Evolutionary conservation across 805 yeast genomes (phyloP).

Genomic region (Ogataea wickerhamii): DNA sequence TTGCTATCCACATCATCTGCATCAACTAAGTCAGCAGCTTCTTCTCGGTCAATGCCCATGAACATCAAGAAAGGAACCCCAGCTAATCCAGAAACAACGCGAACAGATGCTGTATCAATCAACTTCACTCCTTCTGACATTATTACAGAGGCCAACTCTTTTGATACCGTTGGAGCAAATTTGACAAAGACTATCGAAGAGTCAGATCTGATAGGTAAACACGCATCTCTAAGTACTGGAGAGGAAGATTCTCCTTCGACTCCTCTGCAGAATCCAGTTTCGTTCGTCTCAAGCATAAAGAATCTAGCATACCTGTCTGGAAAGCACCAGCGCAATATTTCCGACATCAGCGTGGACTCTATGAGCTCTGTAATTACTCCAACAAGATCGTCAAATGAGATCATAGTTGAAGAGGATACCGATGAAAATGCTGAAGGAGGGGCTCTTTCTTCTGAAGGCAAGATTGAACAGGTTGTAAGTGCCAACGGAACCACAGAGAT

Average conservation of each 20-base stretch:
- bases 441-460: slow-evolving; percentile 10
- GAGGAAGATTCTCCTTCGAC: slow-evolving; percentile 19
- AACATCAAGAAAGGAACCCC: slow-evolving; percentile 38
- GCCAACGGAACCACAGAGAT: slow-evolving; percentile 28
- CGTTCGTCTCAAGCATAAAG: slow-evolving; percentile 23
- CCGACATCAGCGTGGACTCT: slow-evolving; percentile 20
- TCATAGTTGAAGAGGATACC: slow-evolving; percentile 9
- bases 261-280: slow-evolving; percentile 11
- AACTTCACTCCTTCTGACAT: slow-evolving; percentile 14
- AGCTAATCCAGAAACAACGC: slow-evolving; percentile 50
- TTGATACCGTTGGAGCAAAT: slow-evolving; percentile 10
- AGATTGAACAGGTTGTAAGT: slow-evolving; percentile 17
- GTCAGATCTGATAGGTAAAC: slow-evolving; percentile 1
- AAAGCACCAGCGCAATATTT: slow-evolving; percentile 18
- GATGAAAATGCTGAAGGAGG: slow-evolving; percentile 5
- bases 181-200: slow-evolving; percentile 13
- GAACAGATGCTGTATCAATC: slow-evolving; percentile 44
- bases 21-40: slow-evolving; percentile 19
- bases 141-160: slow-evolving; percentile 7
- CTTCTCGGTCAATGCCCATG: slow-evolving; percentile 23
- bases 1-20: slow-evolving; percentile 21
- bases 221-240: slow-evolving; percentile 12
- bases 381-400: slow-evolving; percentile 3
- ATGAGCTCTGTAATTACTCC: slow-evolving; percentile 14
- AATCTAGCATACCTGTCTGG: slow-evolving; percentile 18